Conservation (phyloP, 1,284 basidiomycete genomes). For the Tilletia horrida region DNA sequence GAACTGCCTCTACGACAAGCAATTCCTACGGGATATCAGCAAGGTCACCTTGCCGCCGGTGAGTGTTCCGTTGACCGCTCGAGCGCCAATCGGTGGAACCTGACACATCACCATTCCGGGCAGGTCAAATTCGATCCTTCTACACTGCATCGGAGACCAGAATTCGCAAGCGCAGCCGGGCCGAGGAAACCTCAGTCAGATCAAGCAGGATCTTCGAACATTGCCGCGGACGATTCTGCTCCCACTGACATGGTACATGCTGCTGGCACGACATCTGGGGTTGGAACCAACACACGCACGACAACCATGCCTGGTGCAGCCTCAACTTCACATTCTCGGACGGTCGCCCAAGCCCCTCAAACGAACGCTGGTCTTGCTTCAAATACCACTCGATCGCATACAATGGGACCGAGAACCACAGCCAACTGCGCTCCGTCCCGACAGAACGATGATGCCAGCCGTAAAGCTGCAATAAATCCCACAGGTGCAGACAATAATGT, state of each 20-base stretch:
- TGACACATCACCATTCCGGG: neutral
- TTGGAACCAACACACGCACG: too few relatives aligned
- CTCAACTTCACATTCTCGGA: too few relatives aligned
- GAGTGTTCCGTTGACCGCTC: constrained; percentile 49
- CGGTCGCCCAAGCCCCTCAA: too few relatives aligned
- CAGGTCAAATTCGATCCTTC: constrained; percentile 35
- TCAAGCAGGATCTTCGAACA: neutral
- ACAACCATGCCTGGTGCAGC: too few relatives aligned
- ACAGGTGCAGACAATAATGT: too few relatives aligned
- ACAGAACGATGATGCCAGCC: too few relatives aligned
- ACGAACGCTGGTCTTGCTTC: too few relatives aligned
- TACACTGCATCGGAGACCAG: constrained; percentile 33
- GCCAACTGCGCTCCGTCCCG: too few relatives aligned
- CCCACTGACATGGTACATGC: neutral
- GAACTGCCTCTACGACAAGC: constrained; percentile 92
- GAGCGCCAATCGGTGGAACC: neutral
- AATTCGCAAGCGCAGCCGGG: constrained; percentile 16
- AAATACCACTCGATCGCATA: too few relatives aligned
- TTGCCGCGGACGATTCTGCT: neutral
- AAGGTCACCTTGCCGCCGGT: constrained; percentile 76
- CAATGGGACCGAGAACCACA: too few relatives aligned
- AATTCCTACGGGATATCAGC: constrained; percentile 75
- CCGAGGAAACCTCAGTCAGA: neutral
- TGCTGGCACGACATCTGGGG: too few relatives aligned
- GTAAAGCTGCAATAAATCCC: too few relatives aligned